Conservation (phyloP, 23 red algal species). For the Pyropia yezoensis region DNA sequence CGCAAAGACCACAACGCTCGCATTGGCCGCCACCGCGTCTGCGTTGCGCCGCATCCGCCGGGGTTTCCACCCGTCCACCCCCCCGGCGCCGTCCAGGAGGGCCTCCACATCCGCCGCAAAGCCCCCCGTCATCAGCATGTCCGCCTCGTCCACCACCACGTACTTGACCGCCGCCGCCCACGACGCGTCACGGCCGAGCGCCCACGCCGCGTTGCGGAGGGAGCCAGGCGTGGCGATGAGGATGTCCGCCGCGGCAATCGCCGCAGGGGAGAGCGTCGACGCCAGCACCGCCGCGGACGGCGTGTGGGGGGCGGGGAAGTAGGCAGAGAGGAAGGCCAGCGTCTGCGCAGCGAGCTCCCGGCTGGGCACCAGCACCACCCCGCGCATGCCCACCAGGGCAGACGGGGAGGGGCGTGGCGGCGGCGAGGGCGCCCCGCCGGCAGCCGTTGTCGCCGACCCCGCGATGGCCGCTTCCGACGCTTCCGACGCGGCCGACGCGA, state of each 20-base stretch:
- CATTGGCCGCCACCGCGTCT: conserved; percentile 18
- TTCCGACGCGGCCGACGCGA: background rate
- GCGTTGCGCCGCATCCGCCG: conserved; percentile 47
- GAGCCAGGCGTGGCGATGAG: conserved; percentile 77
- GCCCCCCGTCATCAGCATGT: conserved; percentile 63
- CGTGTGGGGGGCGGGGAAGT: conserved; percentile 18
- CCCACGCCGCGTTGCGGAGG: conserved; percentile 33
- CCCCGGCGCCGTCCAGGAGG: conserved; percentile 39
- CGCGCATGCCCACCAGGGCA: conserved; percentile 16
- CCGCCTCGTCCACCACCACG: conserved; percentile 86
- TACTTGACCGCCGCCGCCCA: conserved; percentile 29
- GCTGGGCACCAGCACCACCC: conserved; percentile 79
- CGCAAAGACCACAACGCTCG: conserved; percentile 50
- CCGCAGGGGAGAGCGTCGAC: conserved; percentile 33
- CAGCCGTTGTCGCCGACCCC: too few species aligned
- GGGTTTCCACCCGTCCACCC: conserved; percentile 25
- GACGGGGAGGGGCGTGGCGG: too few species aligned
- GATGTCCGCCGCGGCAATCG: conserved; percentile 23
- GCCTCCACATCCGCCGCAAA: conserved; percentile 55
- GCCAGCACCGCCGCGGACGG: conserved; percentile 51
- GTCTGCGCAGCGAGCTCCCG: conserved; percentile 81
- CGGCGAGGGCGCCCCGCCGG: too few species aligned
- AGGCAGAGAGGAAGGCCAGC: conserved; percentile 17
- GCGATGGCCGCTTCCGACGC: too few species aligned
- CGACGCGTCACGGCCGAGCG: conserved; percentile 25